These are phyloP conservation scores for Boletellus sp. DNA, from an alignment of 768 basidiomycete genomes.

Conservation along the genomic window DNA sequence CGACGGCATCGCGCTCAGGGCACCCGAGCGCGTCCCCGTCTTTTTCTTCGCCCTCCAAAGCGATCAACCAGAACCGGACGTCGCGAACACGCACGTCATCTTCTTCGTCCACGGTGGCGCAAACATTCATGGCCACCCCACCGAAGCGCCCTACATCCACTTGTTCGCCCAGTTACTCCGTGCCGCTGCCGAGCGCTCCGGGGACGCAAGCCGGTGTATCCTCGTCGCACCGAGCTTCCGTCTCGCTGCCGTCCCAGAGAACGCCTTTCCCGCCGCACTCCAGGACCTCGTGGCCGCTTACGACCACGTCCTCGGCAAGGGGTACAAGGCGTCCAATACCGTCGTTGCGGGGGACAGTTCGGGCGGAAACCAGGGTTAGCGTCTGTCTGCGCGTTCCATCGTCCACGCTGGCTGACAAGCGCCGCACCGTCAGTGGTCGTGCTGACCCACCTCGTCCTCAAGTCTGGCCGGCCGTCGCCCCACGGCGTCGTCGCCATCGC, in stretches of 20 bases:
- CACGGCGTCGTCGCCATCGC: conserved; percentile 55
- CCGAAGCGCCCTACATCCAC: neutral
- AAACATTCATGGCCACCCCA: conserved; percentile 17
- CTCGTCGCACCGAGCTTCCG: conserved; percentile 24
- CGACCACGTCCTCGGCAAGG: conserved; percentile 21
- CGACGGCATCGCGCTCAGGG: neutral
- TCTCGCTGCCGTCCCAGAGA: conserved; percentile 22
- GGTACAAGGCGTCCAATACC: conserved; percentile 21
- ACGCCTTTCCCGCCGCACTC: conserved; percentile 19
- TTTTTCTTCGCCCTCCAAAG: conserved; percentile 12
- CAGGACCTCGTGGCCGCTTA: conserved; percentile 26
- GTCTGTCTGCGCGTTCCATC: conserved; percentile 2
- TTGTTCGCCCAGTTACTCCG: conserved; percentile 13
- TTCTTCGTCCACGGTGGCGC: conserved; percentile 27
- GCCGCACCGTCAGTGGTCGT: conserved; percentile 17
- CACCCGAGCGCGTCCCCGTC: conserved; percentile 6
- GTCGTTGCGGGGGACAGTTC: conserved; percentile 25
- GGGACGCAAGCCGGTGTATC: conserved; percentile 1
- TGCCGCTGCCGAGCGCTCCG: neutral
- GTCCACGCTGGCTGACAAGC: neutral
- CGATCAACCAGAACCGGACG: neutral
- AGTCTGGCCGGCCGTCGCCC: conserved; percentile 50
- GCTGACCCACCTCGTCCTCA: conserved; percentile 37
- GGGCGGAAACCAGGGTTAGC: conserved; percentile 24
- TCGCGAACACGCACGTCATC: conserved; percentile 11